A percentile compares a stretch with the other conserved stretches of the same genome.
Evolutionary conservation across 2,329 filamentous ascomycete species (phyloP).

Genomic region (Harringtonia lauricola): DNA sequence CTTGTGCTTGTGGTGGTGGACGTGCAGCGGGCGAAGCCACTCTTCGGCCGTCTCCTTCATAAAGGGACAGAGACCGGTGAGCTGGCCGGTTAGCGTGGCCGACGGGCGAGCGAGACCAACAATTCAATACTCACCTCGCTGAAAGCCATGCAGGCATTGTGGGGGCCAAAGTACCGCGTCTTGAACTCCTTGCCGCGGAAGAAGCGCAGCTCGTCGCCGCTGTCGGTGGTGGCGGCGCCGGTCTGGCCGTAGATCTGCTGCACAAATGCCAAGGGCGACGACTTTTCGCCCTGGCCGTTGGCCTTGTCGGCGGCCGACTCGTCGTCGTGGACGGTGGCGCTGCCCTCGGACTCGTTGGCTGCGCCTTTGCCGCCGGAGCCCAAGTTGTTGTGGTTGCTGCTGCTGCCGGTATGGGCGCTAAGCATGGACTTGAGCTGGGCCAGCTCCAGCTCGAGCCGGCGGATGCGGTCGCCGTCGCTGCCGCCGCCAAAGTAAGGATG

Average conservation of each 20-base stretch:
- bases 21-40: constrained; percentile 47
- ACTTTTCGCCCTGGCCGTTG: constrained; percentile 12
- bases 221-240: constrained; percentile 25
- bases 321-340: constrained; percentile 13
- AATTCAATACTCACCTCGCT: constrained; percentile 28
- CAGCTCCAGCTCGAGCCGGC: constrained; percentile 47
- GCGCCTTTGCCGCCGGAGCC: not conserved
- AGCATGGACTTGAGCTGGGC: constrained; percentile 43
- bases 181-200: constrained; percentile 49
- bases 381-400: too few species aligned
- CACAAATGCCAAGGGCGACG: constrained; percentile 15
- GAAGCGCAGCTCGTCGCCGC: constrained; percentile 40
- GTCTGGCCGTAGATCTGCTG: constrained; percentile 18
- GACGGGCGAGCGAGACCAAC: not conserved
- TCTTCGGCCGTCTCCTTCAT: constrained; percentile 53
- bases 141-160: constrained; percentile 50
- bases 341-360: constrained; percentile 14
- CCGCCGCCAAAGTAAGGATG: constrained; percentile 8
- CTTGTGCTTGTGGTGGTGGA: constrained; percentile 42
- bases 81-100: constrained; percentile 12
- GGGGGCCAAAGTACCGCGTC: constrained; percentile 48
- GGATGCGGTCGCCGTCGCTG: constrained; percentile 45
- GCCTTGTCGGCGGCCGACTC: constrained; percentile 12
- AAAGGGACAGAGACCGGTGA: constrained; percentile 45
- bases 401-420: constrained; percentile 2